Percentiles rank a stretch among this genome's conserved stretches.
These are phyloP conservation scores for Pestalotiopsis sp. DNA, from an alignment of 2,329 filamentous ascomycete genomes.

Conservation along the genomic window DNA sequence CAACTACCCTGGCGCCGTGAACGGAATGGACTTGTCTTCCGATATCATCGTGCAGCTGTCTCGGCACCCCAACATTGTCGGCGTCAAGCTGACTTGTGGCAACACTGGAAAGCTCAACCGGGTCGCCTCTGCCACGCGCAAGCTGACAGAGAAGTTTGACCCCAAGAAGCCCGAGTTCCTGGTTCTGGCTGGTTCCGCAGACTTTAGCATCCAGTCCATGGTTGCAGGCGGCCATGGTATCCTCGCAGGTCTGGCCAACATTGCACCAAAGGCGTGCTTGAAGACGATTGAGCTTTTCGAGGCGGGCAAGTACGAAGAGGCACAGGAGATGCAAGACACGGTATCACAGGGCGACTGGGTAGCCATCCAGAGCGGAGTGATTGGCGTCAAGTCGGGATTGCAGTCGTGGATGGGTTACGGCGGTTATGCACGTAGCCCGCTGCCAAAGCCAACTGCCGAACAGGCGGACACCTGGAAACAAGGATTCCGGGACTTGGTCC, in stretches of 20 bases:
- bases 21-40: slow-evolving; percentile 66
- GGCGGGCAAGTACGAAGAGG: slow-evolving; percentile 60
- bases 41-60: slow-evolving; percentile 63
- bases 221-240: slow-evolving; percentile 72
- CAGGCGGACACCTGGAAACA: slow-evolving; percentile 56
- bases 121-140: slow-evolving; percentile 60
- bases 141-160: slow-evolving; percentile 34
- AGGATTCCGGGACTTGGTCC: slow-evolving; percentile 55
- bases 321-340: slow-evolving; percentile 65
- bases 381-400: slow-evolving; percentile 71
- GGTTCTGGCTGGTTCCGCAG: slow-evolving; percentile 73
- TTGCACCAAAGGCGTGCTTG: slow-evolving; percentile 69
- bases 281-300: slow-evolving; percentile 63
- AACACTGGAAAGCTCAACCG: slow-evolving; percentile 73
- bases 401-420: slow-evolving; percentile 72
- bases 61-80: slow-evolving; percentile 67
- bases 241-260: slow-evolving; percentile 73
- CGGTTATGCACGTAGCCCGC: slow-evolving; percentile 52
- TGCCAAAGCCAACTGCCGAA: slow-evolving; percentile 53
- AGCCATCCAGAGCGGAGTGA: slow-evolving; percentile 71
- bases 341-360: slow-evolving; percentile 74
- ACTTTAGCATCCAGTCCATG: slow-evolving; percentile 72
- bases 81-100: slow-evolving; percentile 71
- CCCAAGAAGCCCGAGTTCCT: slow-evolving; percentile 56
- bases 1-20: slow-evolving; percentile 69